Evolutionary conservation across 139 green algal species (phyloP), one percentile per base, ranked within the genome.

Genomic region (Deuterostichococcus epilithicus): DNA sequence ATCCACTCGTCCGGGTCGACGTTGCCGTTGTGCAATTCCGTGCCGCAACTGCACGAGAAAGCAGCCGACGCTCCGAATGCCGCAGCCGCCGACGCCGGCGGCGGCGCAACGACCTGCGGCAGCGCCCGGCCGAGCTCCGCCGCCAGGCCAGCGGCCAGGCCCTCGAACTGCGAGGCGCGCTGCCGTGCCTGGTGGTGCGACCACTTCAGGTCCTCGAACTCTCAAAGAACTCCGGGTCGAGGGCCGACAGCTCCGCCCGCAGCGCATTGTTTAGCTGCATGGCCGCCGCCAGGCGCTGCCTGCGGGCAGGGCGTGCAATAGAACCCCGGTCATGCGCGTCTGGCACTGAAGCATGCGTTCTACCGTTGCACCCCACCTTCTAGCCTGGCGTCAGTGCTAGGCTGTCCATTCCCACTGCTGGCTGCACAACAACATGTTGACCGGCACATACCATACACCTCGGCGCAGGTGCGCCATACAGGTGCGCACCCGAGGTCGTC

Each of bases 171-270:
- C 47, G 8, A 34, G n/a, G 84, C 77, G 1, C 78, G 68, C 75
- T 73, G 1, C 35, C 74, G 79, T 42, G 92, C 81, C 77, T 87
- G 74, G 35, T 87, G 80, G 59, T 92, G 85, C 32, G 91, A 82
- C 33, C 84, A 81, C 78, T 90, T 92, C 34, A 95, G 71, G 45
- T 91, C 88, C 77, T 93, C 84, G 33, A 94, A 85, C 59, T 97
- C 91, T 93, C 87, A 79, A 93, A 96, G 77, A 96, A 94, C 1
- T 75, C 74, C 0, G 88, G 85, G 63, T 96, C 90, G 78, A 96
- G 90, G 1, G 88, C 90, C 42, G 87, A 88, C 45, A 97, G 85
- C 83, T 97, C 91, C 25, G 65, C 79, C 2, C 73, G 72, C 38
- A 97, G 85, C 72, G 88, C 85, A 25, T 66, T 70, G 77, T 96